Conservation (phyloP, 352 stramenopile genomes). For the Phytophthora megakarya region DNA sequence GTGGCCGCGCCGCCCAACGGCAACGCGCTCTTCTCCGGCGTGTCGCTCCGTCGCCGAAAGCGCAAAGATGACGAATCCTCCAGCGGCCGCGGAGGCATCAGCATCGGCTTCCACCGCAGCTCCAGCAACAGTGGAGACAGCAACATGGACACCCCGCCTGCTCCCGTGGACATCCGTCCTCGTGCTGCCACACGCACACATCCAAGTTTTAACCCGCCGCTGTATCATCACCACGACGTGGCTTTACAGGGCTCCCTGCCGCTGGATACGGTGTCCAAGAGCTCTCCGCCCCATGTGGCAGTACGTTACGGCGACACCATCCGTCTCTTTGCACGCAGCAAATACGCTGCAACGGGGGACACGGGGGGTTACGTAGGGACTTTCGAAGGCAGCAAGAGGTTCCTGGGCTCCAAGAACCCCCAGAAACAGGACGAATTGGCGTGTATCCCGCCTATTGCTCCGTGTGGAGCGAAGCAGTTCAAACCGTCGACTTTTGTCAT, state of each 20-base stretch:
- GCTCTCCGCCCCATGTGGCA: constrained; percentile 62
- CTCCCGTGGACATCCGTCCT: constrained; percentile 9
- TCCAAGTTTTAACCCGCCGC: background rate
- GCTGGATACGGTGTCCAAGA: constrained; percentile 47
- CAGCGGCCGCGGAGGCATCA: constrained; percentile 7
- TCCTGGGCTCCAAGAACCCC: constrained; percentile 61
- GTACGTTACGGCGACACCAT: constrained; percentile 75
- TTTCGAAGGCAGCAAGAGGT: constrained; percentile 67
- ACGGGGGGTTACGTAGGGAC: constrained; percentile 71
- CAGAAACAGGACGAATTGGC: constrained; percentile 70
- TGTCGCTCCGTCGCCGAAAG: constrained; percentile 38
- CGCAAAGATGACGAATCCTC: constrained; percentile 2
- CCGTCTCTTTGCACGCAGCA: constrained; percentile 68
- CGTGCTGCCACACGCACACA: constrained; percentile 14
- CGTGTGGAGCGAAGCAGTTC: constrained; percentile 44
- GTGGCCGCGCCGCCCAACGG: constrained; percentile 29
- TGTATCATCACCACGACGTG: constrained; percentile 23
- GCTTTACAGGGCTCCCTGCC: constrained; percentile 31
- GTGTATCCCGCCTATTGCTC: constrained; percentile 63
- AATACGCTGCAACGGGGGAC: constrained; percentile 39
- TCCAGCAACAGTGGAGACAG: constrained; percentile 30
- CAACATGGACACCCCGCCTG: constrained; percentile 26
- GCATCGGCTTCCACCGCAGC: constrained; percentile 25
- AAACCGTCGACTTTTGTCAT: constrained; percentile 68
- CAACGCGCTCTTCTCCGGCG: constrained; percentile 39